Evolutionary conservation across 768 basidiomycete species (phyloP), one percentile per base, ranked within the genome.

Genomic region (Sutorius australiensis): DNA sequence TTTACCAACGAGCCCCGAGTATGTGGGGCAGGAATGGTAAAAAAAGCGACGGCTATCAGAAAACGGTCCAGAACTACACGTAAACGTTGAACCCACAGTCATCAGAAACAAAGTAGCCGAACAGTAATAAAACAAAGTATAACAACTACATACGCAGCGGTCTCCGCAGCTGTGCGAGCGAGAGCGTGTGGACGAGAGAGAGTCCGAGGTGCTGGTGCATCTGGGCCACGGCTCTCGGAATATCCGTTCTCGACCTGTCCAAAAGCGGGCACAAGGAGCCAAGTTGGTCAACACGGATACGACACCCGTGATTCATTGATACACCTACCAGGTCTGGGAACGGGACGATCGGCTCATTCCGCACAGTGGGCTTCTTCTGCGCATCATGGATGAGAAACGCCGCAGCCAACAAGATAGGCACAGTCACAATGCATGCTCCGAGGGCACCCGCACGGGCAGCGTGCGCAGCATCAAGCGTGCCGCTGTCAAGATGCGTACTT

Each of bases 51-150:
- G 7, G 16, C 27, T 33, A 49, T 34, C 39, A 9, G 40, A 50
- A 37, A 27, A 42, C 24, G 19, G 30, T 3, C 47, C 24, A 51
- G 27, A 44, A 48, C 43, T 36, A 44, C 17, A 31, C 38, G 12
- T 24, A 51, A 43, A 19, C 17, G 40, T 30, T 24, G 16, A 14
- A 17, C 19, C n/a, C 33, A 27, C 40, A 27, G 28, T 19, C 0
- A 7, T 50, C 50, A 57, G 5, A 58, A 51, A 54, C 63, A 62
- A 49, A 65, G 59, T 16, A 66, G 8, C 38, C 58, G 50, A n/a
- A 61, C 37, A 13, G 48, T 44, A 21, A 61, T 51, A 21, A 55
- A 50, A 61, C 61, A 63, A 36, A 54, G 46, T 17, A 49, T 55
- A 8, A 61, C 19, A 24, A 50, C 38, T 21, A 56, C 46, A 31